Base-by-base conservation (phyloP, 306 rosid species). In the Lathyrus tuberosus region DNA sequence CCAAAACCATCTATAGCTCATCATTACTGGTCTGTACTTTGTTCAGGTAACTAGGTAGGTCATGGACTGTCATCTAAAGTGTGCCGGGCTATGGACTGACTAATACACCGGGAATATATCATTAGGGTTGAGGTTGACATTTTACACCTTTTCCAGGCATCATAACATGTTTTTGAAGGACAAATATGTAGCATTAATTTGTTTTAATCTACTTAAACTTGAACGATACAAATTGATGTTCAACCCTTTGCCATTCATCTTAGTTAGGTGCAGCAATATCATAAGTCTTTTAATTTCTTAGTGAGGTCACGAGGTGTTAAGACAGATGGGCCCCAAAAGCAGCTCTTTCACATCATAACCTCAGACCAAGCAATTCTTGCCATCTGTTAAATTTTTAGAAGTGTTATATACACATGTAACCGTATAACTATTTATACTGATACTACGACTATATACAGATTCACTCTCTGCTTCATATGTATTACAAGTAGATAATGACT, bases 371-470 rank as follows among this genome's bases (percentile, higher is more conserved):
- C 16, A n/a, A 2, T 51, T 51, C 58, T 20, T 51, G 58, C 12
- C 28, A 51, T 10, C 22, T 10, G 13, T 51, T 58, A n/a, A 58
- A 7, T 10, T 30, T 30, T 30, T 70, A 57, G 58, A 59, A 46
- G 47, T 35, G 43, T 42, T 71, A 26, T 70, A 43, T 43, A 17
- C 42, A 40, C 16, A 26, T 40, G 31, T 57, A 24, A 38, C 66
- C 43, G 3, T 44, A 71, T 71, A 31, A 51, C 67, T 42, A 15
- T 56, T 56, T 71, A 31, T 44, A 44, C 47, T 59, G 65, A 44
- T 71, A 61, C 15, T 18, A 57, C 10, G 48, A 61, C 48, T 43
- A 20, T 11, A 16, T 9, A 47, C 13, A 33, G 7, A 33, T 26
- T 18, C 18, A 35, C 48, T 71, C 60, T 47, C 38, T n/a, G 5